phyloP scores from a whole-genome alignment of 495 filamentous ascomycete species.

The Hypoxylon intermedium region DNA sequence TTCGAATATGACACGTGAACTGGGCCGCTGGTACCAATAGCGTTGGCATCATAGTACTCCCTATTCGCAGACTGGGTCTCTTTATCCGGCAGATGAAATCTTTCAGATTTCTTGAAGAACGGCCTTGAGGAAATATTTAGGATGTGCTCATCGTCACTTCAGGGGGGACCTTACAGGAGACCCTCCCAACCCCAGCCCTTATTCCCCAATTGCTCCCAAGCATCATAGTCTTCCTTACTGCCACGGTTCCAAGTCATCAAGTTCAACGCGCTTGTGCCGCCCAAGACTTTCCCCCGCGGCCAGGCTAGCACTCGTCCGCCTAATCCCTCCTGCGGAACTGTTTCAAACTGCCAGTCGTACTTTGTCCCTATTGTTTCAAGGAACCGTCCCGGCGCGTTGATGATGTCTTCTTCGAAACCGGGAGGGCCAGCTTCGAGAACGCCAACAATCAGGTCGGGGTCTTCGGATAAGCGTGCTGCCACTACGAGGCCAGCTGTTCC shows the following conservation, averaged over 20 bases:
- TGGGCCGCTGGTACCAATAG: constrained; percentile 54
- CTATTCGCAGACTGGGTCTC: constrained; percentile 43
- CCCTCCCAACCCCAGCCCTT: constrained; percentile 65
- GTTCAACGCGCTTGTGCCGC: constrained; percentile 51
- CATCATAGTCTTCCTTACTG: constrained; percentile 62
- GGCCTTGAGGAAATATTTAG: constrained; percentile 39
- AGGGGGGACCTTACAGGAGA: constrained; percentile 48
- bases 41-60: constrained; percentile 38
- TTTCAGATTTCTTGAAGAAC: constrained; percentile 58
- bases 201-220: constrained; percentile 63
- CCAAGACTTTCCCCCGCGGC: constrained; percentile 58
- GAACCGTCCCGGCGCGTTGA: constrained; percentile 52
- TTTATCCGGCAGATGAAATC: constrained; percentile 51
- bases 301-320: constrained; percentile 46
- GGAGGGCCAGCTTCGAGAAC: constrained; percentile 63
- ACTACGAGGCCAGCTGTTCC: constrained; percentile 64
- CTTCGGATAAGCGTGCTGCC: constrained; percentile 61
- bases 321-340: constrained; percentile 53
- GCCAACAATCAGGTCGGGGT: constrained; percentile 51
- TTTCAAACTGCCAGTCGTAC: constrained; percentile 62
- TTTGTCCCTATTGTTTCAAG: constrained; percentile 51
- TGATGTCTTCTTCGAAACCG: constrained; percentile 49
- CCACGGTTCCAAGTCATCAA: constrained; percentile 66
- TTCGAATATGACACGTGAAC: constrained; percentile 52
- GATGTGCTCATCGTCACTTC: neutral